Evolutionary conservation across 1,284 basidiomycete species (phyloP), one percentile per base, ranked within the genome.

Genomic region (Ganoderma multipileum): DNA sequence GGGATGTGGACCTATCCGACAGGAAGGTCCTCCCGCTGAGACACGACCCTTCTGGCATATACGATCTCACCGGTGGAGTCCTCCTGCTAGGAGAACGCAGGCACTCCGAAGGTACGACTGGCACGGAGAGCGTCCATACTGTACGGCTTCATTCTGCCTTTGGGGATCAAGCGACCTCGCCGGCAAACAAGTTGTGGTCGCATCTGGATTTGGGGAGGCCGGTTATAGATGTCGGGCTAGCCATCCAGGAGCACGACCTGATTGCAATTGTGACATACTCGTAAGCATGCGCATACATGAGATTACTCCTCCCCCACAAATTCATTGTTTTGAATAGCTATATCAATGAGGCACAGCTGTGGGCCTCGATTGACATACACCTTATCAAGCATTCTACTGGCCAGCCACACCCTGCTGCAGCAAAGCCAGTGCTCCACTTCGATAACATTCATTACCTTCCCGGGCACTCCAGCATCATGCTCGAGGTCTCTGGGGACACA

Each of bases 401-500:
- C 9, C 72, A 74, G 52, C 79, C 77, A 0, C 85, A 87, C 71
- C 84, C 84, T 1, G 75, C 76, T 2, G 86, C 86, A 0, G 72
- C 76, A n/a, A 69, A 78, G 26, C 79, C 81, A 2, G 73, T 77
- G 1, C 72, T 86, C 33, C 71, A 77, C 23, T 76, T 85, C 23
- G 71, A 71, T 6, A 68, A 67, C 18, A 71, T 61, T 68, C 71
- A 60, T 59, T 75, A 72, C 12, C 66, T 75, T 20, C 70, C 72
- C 1, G 75, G 76, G 2, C 70, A 75, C 30, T 74, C 74, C 50
- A 74, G 74, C 7, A 78, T 86, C 57, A 79, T 83, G 44, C 82
- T 87, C 50, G 85, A 87, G 68, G 83, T 87, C 60, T 83, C 86
- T 6, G 86, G 86, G 0, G 80, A 84, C n/a, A 79, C 84, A 62